Conservation (phyloP, 345 rosid genomes). For the Eucalyptus albens region DNA sequence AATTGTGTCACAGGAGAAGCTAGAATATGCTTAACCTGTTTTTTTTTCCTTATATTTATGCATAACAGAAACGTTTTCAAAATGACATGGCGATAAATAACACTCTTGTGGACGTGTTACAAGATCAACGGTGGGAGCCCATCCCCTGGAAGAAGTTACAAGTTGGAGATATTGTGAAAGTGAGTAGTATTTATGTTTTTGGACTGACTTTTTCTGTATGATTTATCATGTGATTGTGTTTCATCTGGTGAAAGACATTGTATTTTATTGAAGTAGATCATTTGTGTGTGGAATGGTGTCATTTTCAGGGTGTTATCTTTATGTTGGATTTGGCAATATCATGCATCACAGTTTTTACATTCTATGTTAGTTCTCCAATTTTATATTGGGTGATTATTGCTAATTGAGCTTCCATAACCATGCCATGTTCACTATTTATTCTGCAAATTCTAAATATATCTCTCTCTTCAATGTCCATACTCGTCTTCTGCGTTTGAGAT, state of each 20-base stretch:
- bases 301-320: background rate
- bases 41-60: conserved; percentile 1
- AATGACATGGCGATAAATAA: conserved; percentile 91
- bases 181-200: conserved; percentile 19
- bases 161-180: conserved; percentile 95
- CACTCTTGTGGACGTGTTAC: conserved; percentile 67
- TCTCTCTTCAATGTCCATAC: background rate
- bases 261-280: background rate
- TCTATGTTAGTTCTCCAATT: background rate
- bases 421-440: background rate
- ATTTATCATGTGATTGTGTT: background rate
- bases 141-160: conserved; percentile 92
- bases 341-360: background rate
- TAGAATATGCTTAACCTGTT: background rate
- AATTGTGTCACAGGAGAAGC: background rate
- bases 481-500: background rate
- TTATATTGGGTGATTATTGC: background rate
- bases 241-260: background rate
- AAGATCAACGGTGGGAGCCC: conserved; percentile 70
- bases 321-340: background rate
- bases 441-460: background rate
- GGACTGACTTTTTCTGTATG: background rate
- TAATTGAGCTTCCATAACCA: background rate
- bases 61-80: conserved; percentile 87
- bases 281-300: background rate